Percentiles rank a stretch among this genome's conserved stretches.
These are phyloP conservation scores for Salix caprea DNA, from an alignment of 345 rosid genomes.

Conservation along the genomic window DNA sequence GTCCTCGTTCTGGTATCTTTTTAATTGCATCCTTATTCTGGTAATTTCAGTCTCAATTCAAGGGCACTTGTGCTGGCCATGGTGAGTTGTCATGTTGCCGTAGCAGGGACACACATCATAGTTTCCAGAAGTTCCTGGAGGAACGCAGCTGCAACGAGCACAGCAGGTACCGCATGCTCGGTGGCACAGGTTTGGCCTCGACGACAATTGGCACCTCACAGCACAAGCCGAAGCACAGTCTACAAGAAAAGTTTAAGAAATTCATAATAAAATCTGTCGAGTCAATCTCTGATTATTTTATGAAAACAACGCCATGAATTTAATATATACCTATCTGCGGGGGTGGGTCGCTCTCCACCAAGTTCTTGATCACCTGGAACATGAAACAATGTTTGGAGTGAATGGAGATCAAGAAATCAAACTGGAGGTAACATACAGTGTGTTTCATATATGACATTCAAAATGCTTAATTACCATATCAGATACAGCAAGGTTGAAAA, in stretches of 20 bases:
- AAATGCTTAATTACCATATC: background rate
- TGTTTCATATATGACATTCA: background rate
- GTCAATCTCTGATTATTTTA: too few relatives aligned
- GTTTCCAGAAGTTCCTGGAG: slow-evolving; percentile 68
- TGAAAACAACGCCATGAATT: too few relatives aligned
- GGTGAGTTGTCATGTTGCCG: slow-evolving; percentile 60
- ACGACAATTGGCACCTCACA: slow-evolving; percentile 53
- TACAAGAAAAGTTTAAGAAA: slow-evolving; percentile 10
- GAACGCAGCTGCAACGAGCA: slow-evolving; percentile 64
- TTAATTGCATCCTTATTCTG: too few relatives aligned
- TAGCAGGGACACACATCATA: slow-evolving; percentile 58
- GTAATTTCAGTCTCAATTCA: slow-evolving; percentile 7
- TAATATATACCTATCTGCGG: too few relatives aligned
- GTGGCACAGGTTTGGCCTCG: slow-evolving; percentile 52
- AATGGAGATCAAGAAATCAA: too few relatives aligned
- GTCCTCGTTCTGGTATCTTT: too few relatives aligned
- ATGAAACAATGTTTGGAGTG: too few relatives aligned
- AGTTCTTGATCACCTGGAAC: too few relatives aligned
- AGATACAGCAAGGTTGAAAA: background rate
- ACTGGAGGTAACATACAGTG: too few relatives aligned
- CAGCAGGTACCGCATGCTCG: slow-evolving; percentile 75
- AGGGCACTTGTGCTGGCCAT: slow-evolving; percentile 78
- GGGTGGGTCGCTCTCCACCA: too few relatives aligned
- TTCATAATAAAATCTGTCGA: too few relatives aligned
- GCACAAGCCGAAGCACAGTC: slow-evolving; percentile 58